Evolutionary conservation across 441 rosid genomes (phyloP), one percentile per base, ranked within the genome.

Genomic region (Breynia disticha): DNA sequence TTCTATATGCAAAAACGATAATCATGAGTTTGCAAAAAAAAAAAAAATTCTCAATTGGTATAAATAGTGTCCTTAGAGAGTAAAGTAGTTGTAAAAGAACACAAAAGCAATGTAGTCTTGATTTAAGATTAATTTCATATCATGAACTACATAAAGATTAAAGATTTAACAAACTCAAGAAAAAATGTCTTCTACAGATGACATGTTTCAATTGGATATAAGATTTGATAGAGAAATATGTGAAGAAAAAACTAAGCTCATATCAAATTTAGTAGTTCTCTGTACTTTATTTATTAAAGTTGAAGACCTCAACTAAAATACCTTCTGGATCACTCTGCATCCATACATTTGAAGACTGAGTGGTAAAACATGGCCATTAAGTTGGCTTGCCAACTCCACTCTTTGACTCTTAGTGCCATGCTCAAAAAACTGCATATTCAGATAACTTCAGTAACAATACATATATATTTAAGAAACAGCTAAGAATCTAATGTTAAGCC

Each of bases 251-350:
- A 49, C 19, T 18, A 11, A 55, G 52, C 9, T 6, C 17, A 21
- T 18, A 50, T 12, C 13, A 10, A 24, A 13, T 13, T 21, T 18
- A 11, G 15, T 22, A 24, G 1, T 14, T 22, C 7, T 14, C 15
- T 17, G 18, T 51, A 16, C 8, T 51, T 9, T n/a, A 22, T 3
- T 28, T 32, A 32, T 24, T 22, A 22, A 22, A 28, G 18, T 13
- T 13, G 4, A 15, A 12, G 15, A 10, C 19, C 57, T 43, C 14
- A 46, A 32, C 37, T 60, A 64, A 64, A 54, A 39, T 46, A 90
- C 98, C 96, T 87, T 91, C 65, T 91, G 98, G 65, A 85, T 91
- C 60, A 91, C 98, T 73, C 98, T 72, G 88, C 98, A 91, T 46
- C 98, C 96, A 63, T 91, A 91, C 98, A 91, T 91, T 75, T 90